These are phyloP conservation scores for Heterobasidion irregulare DNA, from an alignment of 1,284 basidiomycete genomes.

Conservation along the genomic window DNA sequence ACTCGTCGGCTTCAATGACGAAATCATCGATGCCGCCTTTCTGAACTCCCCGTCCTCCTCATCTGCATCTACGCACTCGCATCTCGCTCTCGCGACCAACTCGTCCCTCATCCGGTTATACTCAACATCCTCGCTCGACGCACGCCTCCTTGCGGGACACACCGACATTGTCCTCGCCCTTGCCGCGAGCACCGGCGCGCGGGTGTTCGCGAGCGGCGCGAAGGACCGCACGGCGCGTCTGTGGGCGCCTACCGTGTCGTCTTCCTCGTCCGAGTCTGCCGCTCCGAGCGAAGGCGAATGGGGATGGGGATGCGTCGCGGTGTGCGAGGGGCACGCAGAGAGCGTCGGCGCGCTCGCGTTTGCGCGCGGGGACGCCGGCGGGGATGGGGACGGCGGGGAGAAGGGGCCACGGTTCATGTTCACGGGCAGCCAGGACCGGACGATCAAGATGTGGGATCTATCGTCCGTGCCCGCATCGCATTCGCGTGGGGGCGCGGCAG, in stretches of 20 bases:
- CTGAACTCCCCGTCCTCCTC: conserved; percentile 38
- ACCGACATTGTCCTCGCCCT: conserved; percentile 88
- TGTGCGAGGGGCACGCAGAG: conserved; percentile 93
- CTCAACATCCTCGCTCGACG: conserved; percentile 64
- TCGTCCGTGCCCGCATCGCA: conserved; percentile 32
- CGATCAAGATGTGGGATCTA: conserved; percentile 98
- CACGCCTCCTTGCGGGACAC: conserved; percentile 81
- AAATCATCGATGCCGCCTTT: conserved; percentile 87
- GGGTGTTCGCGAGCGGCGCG: conserved; percentile 81
- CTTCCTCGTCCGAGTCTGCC: not conserved
- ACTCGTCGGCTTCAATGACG: conserved; percentile 95
- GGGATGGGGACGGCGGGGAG: not conserved
- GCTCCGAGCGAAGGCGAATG: conserved; percentile 19
- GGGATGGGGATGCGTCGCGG: conserved; percentile 75
- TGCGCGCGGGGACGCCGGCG: conserved; percentile 38
- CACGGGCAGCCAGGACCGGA: conserved; percentile 94
- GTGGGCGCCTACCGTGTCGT: conserved; percentile 53
- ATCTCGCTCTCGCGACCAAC: conserved; percentile 93
- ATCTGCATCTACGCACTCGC: conserved; percentile 39
- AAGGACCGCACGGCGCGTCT: conserved; percentile 88
- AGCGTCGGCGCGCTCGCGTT: conserved; percentile 89
- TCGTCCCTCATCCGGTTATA: conserved; percentile 90
- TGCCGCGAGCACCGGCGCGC: conserved; percentile 59
- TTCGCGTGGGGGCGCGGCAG: conserved; percentile 12
- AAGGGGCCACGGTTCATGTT: conserved; percentile 55